Base-by-base conservation (phyloP, 129 eudicot species). In the Solidago caesia region DNA sequence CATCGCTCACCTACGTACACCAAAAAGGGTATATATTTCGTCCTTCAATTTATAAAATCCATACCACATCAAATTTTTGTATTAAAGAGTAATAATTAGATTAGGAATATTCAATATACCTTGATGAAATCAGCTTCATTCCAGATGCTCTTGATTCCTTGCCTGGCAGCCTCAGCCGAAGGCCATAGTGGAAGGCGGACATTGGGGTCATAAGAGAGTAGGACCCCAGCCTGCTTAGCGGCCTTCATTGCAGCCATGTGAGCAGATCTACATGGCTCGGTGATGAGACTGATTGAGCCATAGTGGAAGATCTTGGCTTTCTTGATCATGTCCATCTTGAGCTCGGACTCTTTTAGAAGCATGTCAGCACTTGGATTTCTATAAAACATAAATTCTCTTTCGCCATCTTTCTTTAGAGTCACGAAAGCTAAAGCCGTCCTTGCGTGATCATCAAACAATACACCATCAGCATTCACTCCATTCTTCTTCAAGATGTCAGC, bases 341-440 rank as follows among this genome's bases (percentile, higher is more conserved):
- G 80, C 70, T 90, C 96, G 0, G 90, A 83, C 41, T 83, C 88
- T 75, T 74, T 90, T 39, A 90, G 67, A 26, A 90, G 77, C 96
- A 90, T 90, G 73, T 90, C 96, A 0, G 96, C 96, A 47, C 96
- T 90, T 2, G 96, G 96, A 68, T 90, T 90, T 73, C 96, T 75
- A 52, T 90, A 90, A 80, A 90, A 90, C 96, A 87, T 90, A 81
- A 90, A 90, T 70, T 90, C 96, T 70, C 96, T 76, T 78, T 90
- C 90, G 0, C 96, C 96, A 5, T 90, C 74, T 13, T 69, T 64
- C 73, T 78, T 83, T n/a, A 90, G 66, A 0, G 96, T 90, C 63
- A 90, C 96, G 49, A 90, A 90, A 1, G 96, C 96, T 12, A 90
- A 71, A 14, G 96, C 96, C 0, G 96, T 90, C 45, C 96, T 79